Conservation (phyloP, 2,329 filamentous ascomycete species). For the Paraphoma sp. region DNA sequence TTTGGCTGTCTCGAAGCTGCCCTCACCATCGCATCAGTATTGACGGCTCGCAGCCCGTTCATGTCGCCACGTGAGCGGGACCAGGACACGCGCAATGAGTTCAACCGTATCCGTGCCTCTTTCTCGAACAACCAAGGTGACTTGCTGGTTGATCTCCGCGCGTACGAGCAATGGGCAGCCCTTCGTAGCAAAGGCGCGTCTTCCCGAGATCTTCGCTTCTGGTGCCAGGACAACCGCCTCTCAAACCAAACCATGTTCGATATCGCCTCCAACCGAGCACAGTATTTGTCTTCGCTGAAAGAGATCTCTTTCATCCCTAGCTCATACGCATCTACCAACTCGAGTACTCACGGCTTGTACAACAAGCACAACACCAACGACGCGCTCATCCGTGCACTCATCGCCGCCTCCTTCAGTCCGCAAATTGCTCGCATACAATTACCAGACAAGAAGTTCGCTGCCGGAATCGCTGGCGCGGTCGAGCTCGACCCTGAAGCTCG, state of each 20-base stretch:
- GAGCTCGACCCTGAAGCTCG: slow-evolving; percentile 91
- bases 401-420: slow-evolving; percentile 65
- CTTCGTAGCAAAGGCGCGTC: slow-evolving; percentile 64
- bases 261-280: slow-evolving; percentile 82
- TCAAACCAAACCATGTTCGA: slow-evolving; percentile 84
- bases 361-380: slow-evolving; percentile 59
- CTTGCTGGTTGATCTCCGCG: slow-evolving; percentile 83
- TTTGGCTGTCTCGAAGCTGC: slow-evolving; percentile 92
- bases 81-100: slow-evolving; percentile 80
- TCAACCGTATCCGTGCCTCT: slow-evolving; percentile 74
- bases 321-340: slow-evolving; percentile 40
- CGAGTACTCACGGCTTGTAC: slow-evolving; percentile 40
- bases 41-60: slow-evolving; percentile 90
- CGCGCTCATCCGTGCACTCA: slow-evolving; percentile 55
- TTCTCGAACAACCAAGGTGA: slow-evolving; percentile 86
- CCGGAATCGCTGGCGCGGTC: slow-evolving; percentile 84
- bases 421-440: slow-evolving; percentile 92
- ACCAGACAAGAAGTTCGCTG: slow-evolving; percentile 93
- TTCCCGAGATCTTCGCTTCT: slow-evolving; percentile 69
- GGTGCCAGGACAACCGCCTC: slow-evolving; percentile 87
- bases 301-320: slow-evolving; percentile 79
- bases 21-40: slow-evolving; percentile 85
- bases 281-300: slow-evolving; percentile 84
- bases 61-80: slow-evolving; percentile 83
- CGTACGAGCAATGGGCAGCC: slow-evolving; percentile 83